A percentile compares a stretch with the other conserved stretches of the same genome.
Evolutionary conservation across 2,329 filamentous ascomycete genomes (phyloP).

Genomic region (Cladosporium sp.): DNA sequence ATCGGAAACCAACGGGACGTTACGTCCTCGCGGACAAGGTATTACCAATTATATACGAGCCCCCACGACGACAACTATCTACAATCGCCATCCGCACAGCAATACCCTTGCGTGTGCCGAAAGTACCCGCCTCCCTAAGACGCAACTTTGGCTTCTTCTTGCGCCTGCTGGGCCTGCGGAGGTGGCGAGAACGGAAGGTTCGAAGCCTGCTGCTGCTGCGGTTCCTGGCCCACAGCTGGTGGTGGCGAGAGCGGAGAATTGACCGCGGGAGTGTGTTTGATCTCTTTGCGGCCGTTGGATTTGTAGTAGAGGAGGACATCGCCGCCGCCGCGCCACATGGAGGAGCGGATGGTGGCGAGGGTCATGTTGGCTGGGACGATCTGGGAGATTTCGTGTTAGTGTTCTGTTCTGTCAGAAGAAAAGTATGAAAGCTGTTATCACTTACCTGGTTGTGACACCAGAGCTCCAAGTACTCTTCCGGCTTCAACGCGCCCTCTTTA

Average conservation of each 20-base stretch:
- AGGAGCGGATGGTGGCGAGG: conserved; percentile 85
- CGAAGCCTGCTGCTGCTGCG: background rate
- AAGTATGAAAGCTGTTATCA: conserved; percentile 20
- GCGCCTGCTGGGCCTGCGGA: conserved; percentile 1
- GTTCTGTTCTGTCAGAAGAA: conserved; percentile 12
- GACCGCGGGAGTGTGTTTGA: conserved; percentile 27
- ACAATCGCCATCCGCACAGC: background rate
- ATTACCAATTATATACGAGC: background rate
- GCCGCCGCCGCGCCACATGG: conserved; percentile 92
- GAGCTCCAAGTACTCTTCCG: conserved; percentile 91
- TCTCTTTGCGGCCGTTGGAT: conserved; percentile 78
- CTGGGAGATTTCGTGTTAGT: conserved; percentile 43
- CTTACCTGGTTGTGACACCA: conserved; percentile 90
- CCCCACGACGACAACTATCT: background rate
- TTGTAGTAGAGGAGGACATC: conserved; percentile 92
- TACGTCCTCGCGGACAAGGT: conserved; percentile 1
- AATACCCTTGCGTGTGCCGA: background rate
- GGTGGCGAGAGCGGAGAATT: background rate
- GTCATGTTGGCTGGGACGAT: conserved; percentile 81
- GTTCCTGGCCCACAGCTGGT: background rate
- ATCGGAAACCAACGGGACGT: background rate
- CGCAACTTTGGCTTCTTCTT: conserved; percentile 6
- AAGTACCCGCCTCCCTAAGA: conserved; percentile 17
- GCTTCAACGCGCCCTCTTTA: conserved; percentile 59
- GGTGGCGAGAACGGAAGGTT: conserved; percentile 14